Evolutionary conservation across 1,284 basidiomycete genomes (phyloP).

Genomic region (Sporisorium scitamineum): DNA sequence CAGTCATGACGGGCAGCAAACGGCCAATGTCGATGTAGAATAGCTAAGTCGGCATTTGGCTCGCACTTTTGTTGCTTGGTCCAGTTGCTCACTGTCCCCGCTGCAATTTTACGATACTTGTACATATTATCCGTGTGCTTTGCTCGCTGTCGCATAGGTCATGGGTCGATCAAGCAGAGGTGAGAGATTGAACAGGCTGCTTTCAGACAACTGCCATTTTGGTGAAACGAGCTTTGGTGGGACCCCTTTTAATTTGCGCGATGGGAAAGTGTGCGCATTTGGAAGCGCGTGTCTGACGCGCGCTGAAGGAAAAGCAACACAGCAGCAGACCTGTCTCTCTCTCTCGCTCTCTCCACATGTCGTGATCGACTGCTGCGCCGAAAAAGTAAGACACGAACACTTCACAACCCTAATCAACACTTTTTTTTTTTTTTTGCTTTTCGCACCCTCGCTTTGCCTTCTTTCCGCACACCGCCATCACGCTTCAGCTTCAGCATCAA

Average conservation of each 20-base stretch:
- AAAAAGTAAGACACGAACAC: conserved; percentile 1
- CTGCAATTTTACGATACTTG: conserved; percentile 9
- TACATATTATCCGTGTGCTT: not conserved
- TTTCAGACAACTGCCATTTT: too few relatives aligned
- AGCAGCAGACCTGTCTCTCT: not conserved
- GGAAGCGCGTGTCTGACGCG: conserved; percentile 6
- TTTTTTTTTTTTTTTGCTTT: conserved; percentile 5
- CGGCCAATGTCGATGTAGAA: conserved; percentile 10
- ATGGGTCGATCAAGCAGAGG: not conserved
- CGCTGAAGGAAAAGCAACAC: not conserved
- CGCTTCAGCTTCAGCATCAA: not conserved
- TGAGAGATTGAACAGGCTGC: not conserved
- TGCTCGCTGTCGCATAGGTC: not conserved
- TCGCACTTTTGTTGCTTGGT: not conserved
- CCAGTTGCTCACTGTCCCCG: not conserved
- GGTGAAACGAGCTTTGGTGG: not conserved
- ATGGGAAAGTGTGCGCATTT: conserved; percentile 2
- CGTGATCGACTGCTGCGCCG: not conserved
- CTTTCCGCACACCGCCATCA: not conserved
- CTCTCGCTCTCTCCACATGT: conserved; percentile 3
- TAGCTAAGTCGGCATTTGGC: not conserved
- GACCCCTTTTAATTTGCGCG: not conserved
- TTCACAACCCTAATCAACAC: conserved; percentile 11
- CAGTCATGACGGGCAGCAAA: not conserved
- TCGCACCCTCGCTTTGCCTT: not conserved